Evolutionary conservation across 371 early-diverging fungal genomes (phyloP).

Genomic region (Mucor circinelloides): DNA sequence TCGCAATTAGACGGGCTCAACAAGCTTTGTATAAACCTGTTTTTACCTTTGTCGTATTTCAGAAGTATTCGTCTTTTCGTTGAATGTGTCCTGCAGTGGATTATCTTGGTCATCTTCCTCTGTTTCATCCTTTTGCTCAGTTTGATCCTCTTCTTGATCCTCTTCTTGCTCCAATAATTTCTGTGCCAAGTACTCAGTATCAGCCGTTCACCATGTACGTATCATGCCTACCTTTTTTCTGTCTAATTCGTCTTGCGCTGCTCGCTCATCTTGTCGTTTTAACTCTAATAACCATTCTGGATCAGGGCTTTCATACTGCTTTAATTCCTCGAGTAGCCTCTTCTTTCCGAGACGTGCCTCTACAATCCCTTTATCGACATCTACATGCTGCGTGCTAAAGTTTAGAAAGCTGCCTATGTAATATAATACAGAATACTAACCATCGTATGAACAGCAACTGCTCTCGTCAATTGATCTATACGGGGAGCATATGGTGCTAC

Average conservation of each 20-base stretch:
- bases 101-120: background rate
- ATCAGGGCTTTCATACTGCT: constrained; percentile 28
- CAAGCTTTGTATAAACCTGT: background rate
- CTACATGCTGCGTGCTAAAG: constrained; percentile 11
- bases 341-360: constrained; percentile 35
- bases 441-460: constrained; percentile 19
- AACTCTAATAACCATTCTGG: constrained; percentile 40
- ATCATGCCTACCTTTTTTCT: background rate
- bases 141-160: background rate
- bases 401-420: background rate
- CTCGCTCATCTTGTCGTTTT: constrained; percentile 20
- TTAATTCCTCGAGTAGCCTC: constrained; percentile 29
- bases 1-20: background rate
- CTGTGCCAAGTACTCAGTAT: background rate
- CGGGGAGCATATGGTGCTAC: background rate
- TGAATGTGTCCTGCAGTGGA: background rate
- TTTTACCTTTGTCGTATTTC: constrained; percentile 16
- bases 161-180: constrained; percentile 8
- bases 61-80: background rate
- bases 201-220: background rate
- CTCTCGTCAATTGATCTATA: constrained; percentile 9
- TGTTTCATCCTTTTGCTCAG: constrained; percentile 4
- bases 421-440: constrained; percentile 7
- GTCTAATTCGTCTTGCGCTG: constrained; percentile 6
- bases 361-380: constrained; percentile 32